Evolutionary conservation across 1,284 basidiomycete species (phyloP), one percentile per base, ranked within the genome.

Genomic region (Fomitiporia mediterranea): DNA sequence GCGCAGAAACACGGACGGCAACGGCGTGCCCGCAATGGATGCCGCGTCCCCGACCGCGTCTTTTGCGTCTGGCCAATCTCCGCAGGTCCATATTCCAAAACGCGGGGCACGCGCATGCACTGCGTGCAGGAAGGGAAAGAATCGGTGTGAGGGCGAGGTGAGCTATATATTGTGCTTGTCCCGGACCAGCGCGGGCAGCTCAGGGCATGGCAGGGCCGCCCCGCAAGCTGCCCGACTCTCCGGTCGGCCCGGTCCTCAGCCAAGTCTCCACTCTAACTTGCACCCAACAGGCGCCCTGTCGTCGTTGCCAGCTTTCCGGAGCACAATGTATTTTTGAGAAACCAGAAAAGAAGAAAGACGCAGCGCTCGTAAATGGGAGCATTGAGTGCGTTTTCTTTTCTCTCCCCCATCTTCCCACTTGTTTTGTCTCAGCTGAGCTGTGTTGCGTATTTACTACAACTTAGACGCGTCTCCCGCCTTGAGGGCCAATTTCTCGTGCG

Each of bases 291-390:
- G 79, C 88, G 72, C 89, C 91, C 61, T 94, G 94, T 78, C 84
- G 89, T 72, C 85, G 94, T 54, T 97, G 94, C 74, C 82, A 89
- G 64, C 76, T 89, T 50, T 91, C 87, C 67, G 89, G 90, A 9
- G 87, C 84, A 8, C 79, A 80, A 34, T 97, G 94, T 67, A 74
- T 97, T 46, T 97, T 95, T 69, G 94, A 95, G 71, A 96, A 95
- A 70, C 91, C 91, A 64, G 87, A 93, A 70, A 91, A 86, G 76
- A 92, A 91, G 74, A 78, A 75, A 66, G 73, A 73, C 1, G 72
- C 73, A 5, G 72, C 83, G 62, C 75, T 83, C 53, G 78, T 74
- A 43, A 51, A 50, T 34, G 79, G 83, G 46, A 86, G 86, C 65
- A 77, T 86, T 53, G 89, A 91, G 89, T 91, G 65, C 35, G 53